These are phyloP conservation scores for Ilyonectria robusta DNA, from an alignment of 2,329 filamentous ascomycete genomes.

Conservation along the genomic window DNA sequence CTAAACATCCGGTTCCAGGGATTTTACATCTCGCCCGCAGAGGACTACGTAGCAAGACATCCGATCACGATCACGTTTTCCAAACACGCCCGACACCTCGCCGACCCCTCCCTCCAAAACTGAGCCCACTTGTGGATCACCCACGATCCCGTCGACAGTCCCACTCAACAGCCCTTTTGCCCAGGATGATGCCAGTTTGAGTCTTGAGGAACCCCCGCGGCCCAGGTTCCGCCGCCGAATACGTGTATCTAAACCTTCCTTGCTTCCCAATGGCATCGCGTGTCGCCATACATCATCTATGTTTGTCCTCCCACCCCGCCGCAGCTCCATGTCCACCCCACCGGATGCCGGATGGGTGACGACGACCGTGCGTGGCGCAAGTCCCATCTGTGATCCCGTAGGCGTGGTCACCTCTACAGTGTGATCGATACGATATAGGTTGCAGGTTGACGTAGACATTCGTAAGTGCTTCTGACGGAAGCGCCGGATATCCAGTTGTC, in stretches of 20 bases:
- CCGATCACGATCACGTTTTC: conserved; percentile 9
- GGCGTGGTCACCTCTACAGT: neutral
- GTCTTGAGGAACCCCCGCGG: neutral
- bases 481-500: neutral
- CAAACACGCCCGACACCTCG: neutral
- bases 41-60: conserved; percentile 4
- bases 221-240: conserved; percentile 5
- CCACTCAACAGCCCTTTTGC: conserved; percentile 2
- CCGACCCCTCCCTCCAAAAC: neutral
- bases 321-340: conserved; percentile 6
- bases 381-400: neutral
- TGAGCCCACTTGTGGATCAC: conserved; percentile 21
- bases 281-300: conserved; percentile 3
- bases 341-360: conserved; percentile 15
- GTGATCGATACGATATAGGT: neutral
- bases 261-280: neutral
- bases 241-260: neutral
- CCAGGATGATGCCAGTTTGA: conserved; percentile 12
- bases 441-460: conserved; percentile 20
- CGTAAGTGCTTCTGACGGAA: conserved; percentile 9
- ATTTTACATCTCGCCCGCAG: conserved; percentile 1
- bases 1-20: neutral
- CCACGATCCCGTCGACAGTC: neutral
- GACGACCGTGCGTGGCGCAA: conserved; percentile 21
- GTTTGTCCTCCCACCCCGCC: neutral